phyloP scores from a whole-genome alignment of 2,329 filamentous ascomycete species.

The Fusarium pseudograminearum region DNA sequence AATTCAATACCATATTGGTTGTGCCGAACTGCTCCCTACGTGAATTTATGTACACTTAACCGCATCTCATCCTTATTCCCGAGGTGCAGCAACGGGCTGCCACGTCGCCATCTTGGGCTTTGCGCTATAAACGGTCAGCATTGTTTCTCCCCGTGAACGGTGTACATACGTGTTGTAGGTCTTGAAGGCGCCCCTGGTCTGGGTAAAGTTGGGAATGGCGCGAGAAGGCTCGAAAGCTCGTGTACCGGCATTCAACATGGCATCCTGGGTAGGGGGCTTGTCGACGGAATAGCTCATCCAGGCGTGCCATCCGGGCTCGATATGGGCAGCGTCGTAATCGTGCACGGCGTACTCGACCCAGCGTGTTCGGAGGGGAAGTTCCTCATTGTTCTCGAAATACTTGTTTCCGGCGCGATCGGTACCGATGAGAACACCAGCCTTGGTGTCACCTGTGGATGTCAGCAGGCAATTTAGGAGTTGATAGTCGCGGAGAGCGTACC shows the following conservation, averaged over 20 bases:
- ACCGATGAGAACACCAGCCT: slow-evolving; percentile 87
- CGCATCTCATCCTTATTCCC: slow-evolving; percentile 47
- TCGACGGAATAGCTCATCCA: slow-evolving; percentile 97
- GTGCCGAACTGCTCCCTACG: slow-evolving; percentile 36
- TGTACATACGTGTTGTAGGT: slow-evolving; percentile 92
- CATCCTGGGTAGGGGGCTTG: slow-evolving; percentile 83
- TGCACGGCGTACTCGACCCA: slow-evolving; percentile 97
- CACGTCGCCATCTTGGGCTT: slow-evolving; percentile 67
- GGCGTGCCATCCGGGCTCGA: slow-evolving; percentile 97
- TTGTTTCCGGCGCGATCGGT: slow-evolving; percentile 95
- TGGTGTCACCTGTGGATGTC: slow-evolving; percentile 84
- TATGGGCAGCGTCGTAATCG: slow-evolving; percentile 84
- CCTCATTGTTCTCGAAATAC: slow-evolving; percentile 95
- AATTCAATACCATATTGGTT: slow-evolving; percentile 34
- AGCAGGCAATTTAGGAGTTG: not conserved
- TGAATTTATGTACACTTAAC: slow-evolving; percentile 47
- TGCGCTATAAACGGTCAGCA: slow-evolving; percentile 53
- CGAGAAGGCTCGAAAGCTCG: slow-evolving; percentile 81
- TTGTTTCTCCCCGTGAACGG: not conserved
- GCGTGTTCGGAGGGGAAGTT: slow-evolving; percentile 93
- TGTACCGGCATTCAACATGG: slow-evolving; percentile 73
- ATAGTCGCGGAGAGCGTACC: slow-evolving; percentile 54
- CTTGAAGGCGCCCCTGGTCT: slow-evolving; percentile 84
- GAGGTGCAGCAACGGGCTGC: slow-evolving; percentile 60
- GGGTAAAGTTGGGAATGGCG: slow-evolving; percentile 80